These are phyloP conservation scores for Neurospora tetraspora DNA, from an alignment of 495 filamentous ascomycete genomes.

Conservation along the genomic window DNA sequence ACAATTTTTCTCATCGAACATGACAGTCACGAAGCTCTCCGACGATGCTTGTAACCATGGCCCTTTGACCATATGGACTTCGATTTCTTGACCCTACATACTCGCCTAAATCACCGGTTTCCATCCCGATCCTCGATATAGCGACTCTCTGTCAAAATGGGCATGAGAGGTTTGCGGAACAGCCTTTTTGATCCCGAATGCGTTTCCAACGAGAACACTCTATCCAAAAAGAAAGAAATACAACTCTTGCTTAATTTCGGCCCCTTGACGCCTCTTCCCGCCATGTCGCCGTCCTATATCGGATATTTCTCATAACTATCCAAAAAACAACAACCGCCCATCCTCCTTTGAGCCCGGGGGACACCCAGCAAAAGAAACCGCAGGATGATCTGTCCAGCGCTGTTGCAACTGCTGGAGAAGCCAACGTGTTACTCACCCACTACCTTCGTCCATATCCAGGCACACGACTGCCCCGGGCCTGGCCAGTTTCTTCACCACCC, in stretches of 20 bases:
- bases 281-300: background rate
- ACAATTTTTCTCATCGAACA: background rate
- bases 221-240: background rate
- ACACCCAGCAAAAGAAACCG: background rate
- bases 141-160: background rate
- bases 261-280: background rate
- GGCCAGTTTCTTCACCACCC: conserved; percentile 8
- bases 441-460: background rate
- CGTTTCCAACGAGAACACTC: background rate
- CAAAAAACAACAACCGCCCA: background rate
- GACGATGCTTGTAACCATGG: background rate
- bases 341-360: background rate
- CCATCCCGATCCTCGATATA: background rate
- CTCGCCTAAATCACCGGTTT: background rate
- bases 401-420: background rate
- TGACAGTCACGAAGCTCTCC: background rate
- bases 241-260: background rate
- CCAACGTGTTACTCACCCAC: background rate
- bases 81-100: background rate
- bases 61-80: background rate
- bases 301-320: background rate
- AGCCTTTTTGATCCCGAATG: background rate
- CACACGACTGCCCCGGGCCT: background rate
- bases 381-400: background rate
- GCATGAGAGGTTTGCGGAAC: background rate